phyloP scores from a whole-genome alignment of 202 grass and related monocot species.

The Brachypodium distachyon region DNA sequence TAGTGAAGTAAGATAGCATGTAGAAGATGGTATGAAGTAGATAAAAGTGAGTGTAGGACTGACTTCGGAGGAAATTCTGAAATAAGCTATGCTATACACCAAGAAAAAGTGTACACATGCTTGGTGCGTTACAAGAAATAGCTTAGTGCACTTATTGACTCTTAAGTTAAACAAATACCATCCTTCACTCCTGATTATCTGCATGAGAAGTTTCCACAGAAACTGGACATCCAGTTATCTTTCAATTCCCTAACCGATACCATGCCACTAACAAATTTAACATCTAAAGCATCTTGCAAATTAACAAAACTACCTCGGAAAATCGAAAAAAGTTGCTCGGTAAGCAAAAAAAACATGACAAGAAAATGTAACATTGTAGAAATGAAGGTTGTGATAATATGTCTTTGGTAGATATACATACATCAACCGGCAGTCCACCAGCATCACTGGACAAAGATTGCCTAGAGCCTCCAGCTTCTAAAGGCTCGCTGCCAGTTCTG shows the following conservation, averaged over 20 bases:
- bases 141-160: background rate
- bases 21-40: background rate
- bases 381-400: slow-evolving; percentile 18
- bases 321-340: background rate
- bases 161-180: background rate
- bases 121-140: slow-evolving; percentile 6
- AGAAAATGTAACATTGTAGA: background rate
- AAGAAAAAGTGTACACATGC: no score
- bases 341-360: background rate
- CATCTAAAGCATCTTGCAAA: background rate
- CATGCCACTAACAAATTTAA: slow-evolving; percentile 6
- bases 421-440: slow-evolving; percentile 86
- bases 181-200: background rate
- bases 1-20: slow-evolving; percentile 17
- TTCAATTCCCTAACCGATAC: slow-evolving; percentile 4
- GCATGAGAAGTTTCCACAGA: background rate
- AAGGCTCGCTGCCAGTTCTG: slow-evolving; percentile 59
- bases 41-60: background rate
- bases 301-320: background rate
- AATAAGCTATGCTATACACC: background rate
- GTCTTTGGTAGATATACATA: slow-evolving; percentile 47
- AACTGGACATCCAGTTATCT: slow-evolving; percentile 2
- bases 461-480: slow-evolving; percentile 47
- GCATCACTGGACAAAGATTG: slow-evolving; percentile 77
- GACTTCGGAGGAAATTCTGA: background rate